Conservation (phyloP, 768 basidiomycete species). For the Scleroderma citrinum region DNA sequence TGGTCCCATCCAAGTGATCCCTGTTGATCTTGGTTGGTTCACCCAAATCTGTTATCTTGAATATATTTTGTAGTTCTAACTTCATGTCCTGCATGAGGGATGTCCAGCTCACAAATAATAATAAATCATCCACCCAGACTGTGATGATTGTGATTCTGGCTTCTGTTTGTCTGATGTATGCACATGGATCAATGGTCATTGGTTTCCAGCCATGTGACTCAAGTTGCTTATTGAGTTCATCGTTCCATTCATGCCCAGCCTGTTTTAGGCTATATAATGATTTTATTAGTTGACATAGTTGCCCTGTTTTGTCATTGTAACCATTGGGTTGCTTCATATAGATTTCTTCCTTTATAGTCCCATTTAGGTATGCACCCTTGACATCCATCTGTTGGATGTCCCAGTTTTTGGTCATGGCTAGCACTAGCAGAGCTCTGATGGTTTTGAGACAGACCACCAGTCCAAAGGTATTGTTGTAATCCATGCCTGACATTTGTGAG, state of each 20-base stretch:
- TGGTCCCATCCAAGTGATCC: not conserved
- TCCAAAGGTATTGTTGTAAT: constrained; percentile 31
- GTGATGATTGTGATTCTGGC: constrained; percentile 13
- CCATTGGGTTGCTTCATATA: constrained; percentile 29
- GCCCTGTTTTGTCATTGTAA: constrained; percentile 8
- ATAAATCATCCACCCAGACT: constrained; percentile 27
- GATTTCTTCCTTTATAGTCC: constrained; percentile 24
- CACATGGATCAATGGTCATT: constrained; percentile 14
- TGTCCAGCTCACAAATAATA: constrained; percentile 8
- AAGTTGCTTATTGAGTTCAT: constrained; percentile 17
- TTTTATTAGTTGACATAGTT: constrained; percentile 15
- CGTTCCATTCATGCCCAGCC: constrained; percentile 24
- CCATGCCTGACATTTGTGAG: constrained; percentile 30
- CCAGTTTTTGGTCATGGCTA: constrained; percentile 14
- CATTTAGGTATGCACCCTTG: constrained; percentile 25
- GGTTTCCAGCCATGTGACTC: constrained; percentile 13
- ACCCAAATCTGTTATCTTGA: constrained; percentile 19
- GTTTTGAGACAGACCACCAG: constrained; percentile 22
- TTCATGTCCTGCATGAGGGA: constrained; percentile 3
- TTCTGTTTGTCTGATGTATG: not conserved
- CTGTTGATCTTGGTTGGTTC: constrained; percentile 10
- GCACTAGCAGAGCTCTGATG: constrained; percentile 18
- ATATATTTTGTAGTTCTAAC: constrained; percentile 7
- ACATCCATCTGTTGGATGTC: constrained; percentile 28
- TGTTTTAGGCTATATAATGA: constrained; percentile 29